Percentiles rank a stretch among this genome's conserved stretches.
Evolutionary conservation across 768 basidiomycete species (phyloP).

Genomic region (Collybia mongolica): DNA sequence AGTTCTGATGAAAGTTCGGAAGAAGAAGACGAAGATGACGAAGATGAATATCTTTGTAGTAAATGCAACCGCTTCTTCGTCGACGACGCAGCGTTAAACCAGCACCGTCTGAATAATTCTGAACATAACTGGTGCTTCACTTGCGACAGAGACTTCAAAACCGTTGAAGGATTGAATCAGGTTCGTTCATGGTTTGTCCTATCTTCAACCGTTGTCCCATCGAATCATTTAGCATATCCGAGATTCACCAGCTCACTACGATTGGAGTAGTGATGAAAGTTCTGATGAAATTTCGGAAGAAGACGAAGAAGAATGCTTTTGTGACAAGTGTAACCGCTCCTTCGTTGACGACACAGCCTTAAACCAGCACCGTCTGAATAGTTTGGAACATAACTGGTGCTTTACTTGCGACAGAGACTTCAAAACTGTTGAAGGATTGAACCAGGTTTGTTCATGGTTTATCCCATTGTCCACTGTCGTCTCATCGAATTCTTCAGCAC

Average conservation of each 20-base stretch:
- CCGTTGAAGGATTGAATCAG: slow-evolving; percentile 17
- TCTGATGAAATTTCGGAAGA: no score
- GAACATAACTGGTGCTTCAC: slow-evolving; percentile 33
- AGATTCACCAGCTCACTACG: no score
- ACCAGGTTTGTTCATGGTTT: no score
- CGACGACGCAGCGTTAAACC: slow-evolving; percentile 10
- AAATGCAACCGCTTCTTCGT: slow-evolving; percentile 22
- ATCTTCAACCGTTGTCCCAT: no score
- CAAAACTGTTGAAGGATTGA: no score
- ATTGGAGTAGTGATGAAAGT: no score
- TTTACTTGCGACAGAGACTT: slow-evolving; percentile 22
- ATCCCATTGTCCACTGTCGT: no score
- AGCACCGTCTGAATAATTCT: slow-evolving; percentile 18
- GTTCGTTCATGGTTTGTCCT: no score
- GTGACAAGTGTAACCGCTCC: slow-evolving; percentile 19
- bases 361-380: slow-evolving; percentile 18
- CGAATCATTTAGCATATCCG: no score
- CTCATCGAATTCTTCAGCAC: no score
- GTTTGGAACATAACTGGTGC: slow-evolving; percentile 30
- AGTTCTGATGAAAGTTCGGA: no score
- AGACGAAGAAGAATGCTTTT: slow-evolving; percentile 13
- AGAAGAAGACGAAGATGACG: no score
- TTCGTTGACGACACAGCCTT: slow-evolving; percentile 18
- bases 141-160: slow-evolving; percentile 28
- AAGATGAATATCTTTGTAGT: slow-evolving; percentile 10